These are phyloP conservation scores for Aspergillus sparsus DNA, from an alignment of 495 filamentous ascomycete species.

Conservation along the genomic window DNA sequence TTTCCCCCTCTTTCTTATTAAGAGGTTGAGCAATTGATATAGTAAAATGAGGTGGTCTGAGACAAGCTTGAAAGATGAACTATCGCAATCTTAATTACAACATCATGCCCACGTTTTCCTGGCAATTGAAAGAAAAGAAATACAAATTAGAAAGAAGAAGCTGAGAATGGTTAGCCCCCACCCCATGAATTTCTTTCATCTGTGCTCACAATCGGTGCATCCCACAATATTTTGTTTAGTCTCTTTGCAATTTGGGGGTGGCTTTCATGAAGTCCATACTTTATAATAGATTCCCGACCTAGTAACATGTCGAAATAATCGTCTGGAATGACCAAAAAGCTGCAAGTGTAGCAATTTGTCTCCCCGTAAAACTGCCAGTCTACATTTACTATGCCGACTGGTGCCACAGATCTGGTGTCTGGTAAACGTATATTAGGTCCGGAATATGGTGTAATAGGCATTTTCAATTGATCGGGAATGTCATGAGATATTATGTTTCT, in stretches of 20 bases:
- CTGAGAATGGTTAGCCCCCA: not conserved
- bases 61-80: too few relatives aligned
- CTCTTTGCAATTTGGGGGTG: conserved; percentile 2
- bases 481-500: conserved; percentile 5
- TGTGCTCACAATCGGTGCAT: not conserved
- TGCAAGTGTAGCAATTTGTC: not conserved
- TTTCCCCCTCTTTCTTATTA: too few relatives aligned
- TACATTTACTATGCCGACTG: conserved; percentile 5
- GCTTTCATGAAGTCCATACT: conserved; percentile 1
- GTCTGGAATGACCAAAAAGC: conserved; percentile 8
- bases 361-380: conserved; percentile 6
- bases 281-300: not conserved
- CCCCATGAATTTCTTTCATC: not conserved
- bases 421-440: not conserved
- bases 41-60: too few relatives aligned
- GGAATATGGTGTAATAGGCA: conserved; percentile 1
- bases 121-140: too few relatives aligned
- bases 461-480: not conserved
- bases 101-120: too few relatives aligned
- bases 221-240: not conserved
- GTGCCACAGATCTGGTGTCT: not conserved
- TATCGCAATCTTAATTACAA: too few relatives aligned
- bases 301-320: conserved; percentile 12
- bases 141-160: not conserved
- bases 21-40: too few relatives aligned